Evolutionary conservation across 495 filamentous ascomycete species (phyloP).

Genomic region (Penicillium maclennaniae): DNA sequence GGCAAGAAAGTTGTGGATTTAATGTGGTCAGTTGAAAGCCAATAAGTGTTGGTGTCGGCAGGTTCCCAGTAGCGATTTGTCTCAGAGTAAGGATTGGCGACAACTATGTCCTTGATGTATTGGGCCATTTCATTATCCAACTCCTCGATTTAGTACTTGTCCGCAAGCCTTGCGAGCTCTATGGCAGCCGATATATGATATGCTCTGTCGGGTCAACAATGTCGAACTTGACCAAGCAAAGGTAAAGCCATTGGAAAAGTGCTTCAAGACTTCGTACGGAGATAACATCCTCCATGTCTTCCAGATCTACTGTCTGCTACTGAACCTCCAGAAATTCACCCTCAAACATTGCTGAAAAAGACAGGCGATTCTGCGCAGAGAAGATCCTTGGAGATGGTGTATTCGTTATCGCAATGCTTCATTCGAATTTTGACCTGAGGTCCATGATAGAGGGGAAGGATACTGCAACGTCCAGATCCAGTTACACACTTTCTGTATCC

Average conservation of each 20-base stretch:
- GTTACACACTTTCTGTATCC: no score
- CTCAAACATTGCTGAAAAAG: conserved; percentile 26
- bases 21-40: no score
- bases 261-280: conserved; percentile 21
- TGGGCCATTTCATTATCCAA: no score
- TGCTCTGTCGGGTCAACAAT: conserved; percentile 8
- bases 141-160: no score
- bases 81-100: no score
- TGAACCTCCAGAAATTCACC: conserved; percentile 18
- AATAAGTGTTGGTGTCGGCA: no score
- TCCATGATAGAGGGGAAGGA: no score
- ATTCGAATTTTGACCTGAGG: conserved; percentile 32
- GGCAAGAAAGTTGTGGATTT: no score
- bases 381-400: conserved; percentile 20
- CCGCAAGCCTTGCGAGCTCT: conserved; percentile 23
- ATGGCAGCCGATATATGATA: conserved; percentile 22
- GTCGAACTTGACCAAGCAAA: conserved; percentile 15
- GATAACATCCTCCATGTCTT: conserved; percentile 22
- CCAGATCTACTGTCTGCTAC: conserved; percentile 14
- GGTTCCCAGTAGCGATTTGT: no score
- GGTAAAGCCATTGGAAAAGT: conserved; percentile 29
- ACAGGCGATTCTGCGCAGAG: conserved; percentile 23
- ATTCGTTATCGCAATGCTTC: conserved; percentile 15
- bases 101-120: no score
- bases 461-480: no score